Base-by-base conservation (phyloP, 805 yeast species). In the Helenozyma baotianmanensis region DNA sequence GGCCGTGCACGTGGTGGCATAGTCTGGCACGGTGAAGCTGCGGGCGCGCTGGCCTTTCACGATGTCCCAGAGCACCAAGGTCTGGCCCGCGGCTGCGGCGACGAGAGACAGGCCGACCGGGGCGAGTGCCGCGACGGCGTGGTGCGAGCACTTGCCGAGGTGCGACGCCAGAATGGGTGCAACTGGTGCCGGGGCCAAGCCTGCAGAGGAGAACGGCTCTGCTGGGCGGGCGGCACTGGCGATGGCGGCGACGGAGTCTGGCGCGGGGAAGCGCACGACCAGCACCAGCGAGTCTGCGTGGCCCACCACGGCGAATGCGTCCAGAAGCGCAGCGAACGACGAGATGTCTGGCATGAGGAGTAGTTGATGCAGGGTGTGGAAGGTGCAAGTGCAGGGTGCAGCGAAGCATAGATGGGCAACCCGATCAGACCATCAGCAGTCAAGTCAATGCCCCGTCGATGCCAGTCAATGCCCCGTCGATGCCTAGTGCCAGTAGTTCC, bases 131-230 rank as follows among this genome's bases (percentile, higher is more conserved):
- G 35, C 24, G 23, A 45, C 43, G 7, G 48, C 40, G 23, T 23
- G 22, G 14, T 35, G 38, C n/a, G 48, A 37, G 30, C 46, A 42
- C 17, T 45, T 45, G n/a, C 50, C 50, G 10, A 45, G 17, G 23
- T 19, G 12, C 9, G 23, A 19, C 11, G 12, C 27, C 19, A 17
- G 19, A 5, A 17, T 8, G 19, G 19, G 19, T 8, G 5, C 19
- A 6, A 17, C 19, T 6, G 19, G 19, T 5, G 5, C 7, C 19
- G 19, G 19, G 19, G 19, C 19, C n/a, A n/a, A n/a, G n/a, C n/a
- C n/a, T n/a, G n/a, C n/a, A n/a, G n/a, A 14, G 15, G 25, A 9
- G 12, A 12, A 4, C 30, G 13, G 13, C 21, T 23, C 16, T 12
- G 22, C n/a, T 5, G 4, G 27, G 11, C n/a, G 11, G 19, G 19